Evolutionary conservation across 208 protist genomes (phyloP), one percentile per base, ranked within the genome.

Genomic region (Trypanosoma melophagium): DNA sequence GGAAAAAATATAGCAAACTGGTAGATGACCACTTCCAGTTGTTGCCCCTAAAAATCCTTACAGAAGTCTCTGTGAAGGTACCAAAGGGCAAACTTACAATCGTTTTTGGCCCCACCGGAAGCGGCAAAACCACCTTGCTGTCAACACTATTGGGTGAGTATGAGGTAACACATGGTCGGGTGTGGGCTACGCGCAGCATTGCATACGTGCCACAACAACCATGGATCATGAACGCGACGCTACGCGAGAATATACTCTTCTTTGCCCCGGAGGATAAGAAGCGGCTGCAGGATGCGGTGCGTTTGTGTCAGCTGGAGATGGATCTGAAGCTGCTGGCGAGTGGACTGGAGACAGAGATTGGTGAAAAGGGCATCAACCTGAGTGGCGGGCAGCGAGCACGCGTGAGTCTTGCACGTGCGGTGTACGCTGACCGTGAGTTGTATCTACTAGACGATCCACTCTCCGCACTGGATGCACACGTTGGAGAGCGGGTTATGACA

Each of bases 381-480:
- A 90, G 80, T 63, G 94, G 92, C 28, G 94, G 94, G 38, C 94
- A 97, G 74, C 92, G 93, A 68, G 81, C 80, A 42, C 85, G 94
- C 14, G 81, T 98, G 12, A 80, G 64, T 60, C 79, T 98, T 13
- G 92, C 94, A 14, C 81, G 94, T 45, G 90, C 92, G 5, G 77
- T 96, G 61, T 98, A 97, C 77, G 79, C 86, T 2, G 66, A 94
- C 71, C 67, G 75, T 24, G 91, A 95, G 19, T 59, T 96, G 66
- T 93, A 94, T 73, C 55, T 98, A 28, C 69, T 98, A 13, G 97
- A 98, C 67, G 93, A 98, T 68, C 86, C 91, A 47, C 89, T 98
- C 25, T 86, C 79, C 19, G 93, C 96, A 31, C 90, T 98, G 22
- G 97, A 98, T 78, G 90, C 83, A 22, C 76, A 95, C 45, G 93